A percentile compares a stretch with the other conserved stretches of the same genome.
phyloP scores from a whole-genome alignment of 2,329 filamentous ascomycete genomes.

The Curvularia sp. region DNA sequence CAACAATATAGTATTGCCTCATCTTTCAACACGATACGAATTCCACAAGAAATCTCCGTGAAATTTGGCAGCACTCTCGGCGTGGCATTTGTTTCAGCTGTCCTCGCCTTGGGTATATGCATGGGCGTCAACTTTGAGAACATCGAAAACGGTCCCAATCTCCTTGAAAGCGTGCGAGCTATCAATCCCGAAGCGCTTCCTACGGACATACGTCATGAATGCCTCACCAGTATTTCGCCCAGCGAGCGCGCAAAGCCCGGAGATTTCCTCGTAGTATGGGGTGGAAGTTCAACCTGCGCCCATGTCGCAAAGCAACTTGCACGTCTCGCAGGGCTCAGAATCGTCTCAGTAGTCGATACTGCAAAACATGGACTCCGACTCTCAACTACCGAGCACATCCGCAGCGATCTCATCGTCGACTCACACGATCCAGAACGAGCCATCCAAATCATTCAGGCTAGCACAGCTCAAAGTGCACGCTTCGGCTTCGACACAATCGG shows the following conservation, averaged over 20 bases:
- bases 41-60: slow-evolving; percentile 62
- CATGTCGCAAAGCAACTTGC: slow-evolving; percentile 72
- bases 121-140: slow-evolving; percentile 69
- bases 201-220: slow-evolving; percentile 68
- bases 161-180: slow-evolving; percentile 59
- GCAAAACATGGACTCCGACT: slow-evolving; percentile 66
- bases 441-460: slow-evolving; percentile 66
- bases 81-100: slow-evolving; percentile 74
- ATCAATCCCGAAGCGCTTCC: slow-evolving; percentile 61
- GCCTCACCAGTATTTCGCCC: slow-evolving; percentile 61
- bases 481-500: slow-evolving; percentile 75
- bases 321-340: slow-evolving; percentile 68
- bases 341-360: slow-evolving; percentile 71
- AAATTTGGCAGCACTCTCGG: slow-evolving; percentile 69
- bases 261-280: slow-evolving; percentile 79
- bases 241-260: slow-evolving; percentile 64
- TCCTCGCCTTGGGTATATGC: slow-evolving; percentile 70
- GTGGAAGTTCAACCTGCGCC: slow-evolving; percentile 74
- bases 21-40: slow-evolving; percentile 68
- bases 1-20: slow-evolving; percentile 72
- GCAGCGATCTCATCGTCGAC: slow-evolving; percentile 72
- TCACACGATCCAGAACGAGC: slow-evolving; percentile 70
- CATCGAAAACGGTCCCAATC: slow-evolving; percentile 64
- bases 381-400: slow-evolving; percentile 50
- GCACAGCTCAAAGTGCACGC: slow-evolving; percentile 64